Evolutionary conservation across 345 rosid species (phyloP).

Genomic region (Heritiera littoralis): DNA sequence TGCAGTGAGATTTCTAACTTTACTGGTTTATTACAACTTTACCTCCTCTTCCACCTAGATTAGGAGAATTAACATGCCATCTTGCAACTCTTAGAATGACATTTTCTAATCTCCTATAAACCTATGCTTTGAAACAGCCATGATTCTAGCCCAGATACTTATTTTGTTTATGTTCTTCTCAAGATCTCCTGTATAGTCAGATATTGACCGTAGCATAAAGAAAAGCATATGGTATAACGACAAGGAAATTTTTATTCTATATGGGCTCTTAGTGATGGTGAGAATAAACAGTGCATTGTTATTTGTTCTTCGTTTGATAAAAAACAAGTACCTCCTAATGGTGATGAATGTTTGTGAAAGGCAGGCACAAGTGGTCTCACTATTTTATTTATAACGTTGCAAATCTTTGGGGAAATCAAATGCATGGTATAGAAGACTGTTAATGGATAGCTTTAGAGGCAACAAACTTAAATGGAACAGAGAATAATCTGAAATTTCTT

Average conservation of each 20-base stretch:
- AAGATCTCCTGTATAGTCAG: neutral
- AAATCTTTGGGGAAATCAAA: neutral
- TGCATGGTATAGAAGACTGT: neutral
- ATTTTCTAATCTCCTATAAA: neutral
- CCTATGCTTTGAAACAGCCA: neutral
- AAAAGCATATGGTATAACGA: neutral
- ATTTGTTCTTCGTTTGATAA: neutral
- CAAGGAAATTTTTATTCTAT: neutral
- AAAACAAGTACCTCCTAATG: neutral
- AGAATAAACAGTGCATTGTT: neutral
- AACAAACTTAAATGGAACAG: neutral
- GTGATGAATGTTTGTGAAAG: neutral
- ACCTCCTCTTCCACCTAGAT: neutral
- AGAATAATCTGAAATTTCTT: neutral
- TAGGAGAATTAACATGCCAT: neutral
- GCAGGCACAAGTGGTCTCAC: conserved; percentile 6
- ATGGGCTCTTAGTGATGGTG: neutral
- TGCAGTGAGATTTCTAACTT: conserved; percentile 53
- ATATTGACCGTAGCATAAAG: neutral
- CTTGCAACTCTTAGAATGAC: conserved; percentile 4
- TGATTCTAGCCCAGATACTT: neutral
- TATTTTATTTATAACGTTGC: neutral
- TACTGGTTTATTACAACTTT: neutral
- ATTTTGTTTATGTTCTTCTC: neutral
- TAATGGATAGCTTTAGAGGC: neutral